Evolutionary conservation across 2,329 filamentous ascomycete genomes (phyloP), one percentile per base, ranked within the genome.

Genomic region (Diplodia intermedia): DNA sequence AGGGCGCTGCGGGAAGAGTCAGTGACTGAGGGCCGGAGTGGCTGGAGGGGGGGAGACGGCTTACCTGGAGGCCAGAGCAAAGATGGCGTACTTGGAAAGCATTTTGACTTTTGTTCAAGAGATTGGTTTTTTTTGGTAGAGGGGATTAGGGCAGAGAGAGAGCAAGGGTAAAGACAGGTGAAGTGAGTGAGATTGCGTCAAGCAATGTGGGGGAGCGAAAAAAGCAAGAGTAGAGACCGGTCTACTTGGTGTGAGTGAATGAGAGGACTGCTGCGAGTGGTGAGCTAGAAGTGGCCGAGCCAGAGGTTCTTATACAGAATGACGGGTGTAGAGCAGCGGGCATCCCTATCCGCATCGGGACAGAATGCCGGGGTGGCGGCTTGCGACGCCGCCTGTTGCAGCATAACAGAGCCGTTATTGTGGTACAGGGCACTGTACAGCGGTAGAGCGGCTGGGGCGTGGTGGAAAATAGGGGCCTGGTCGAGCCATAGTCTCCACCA

Each of bases 11-110:
- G 29, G 4, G 1, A 60, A 29, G 57, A 12, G 57, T 43, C 36
- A 23, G 29, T 26, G 29, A 18, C 33, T 12, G 29, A n/a, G 14
- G 2, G 50, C 8, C 12, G 65, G 33, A 0, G 11, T 1, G 38
- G 9, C 1, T 18, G 29, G 53, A 55, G 43, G 2, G 31, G 31
- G 6, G 33, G 29, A 36, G 26, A 26, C 20, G 9, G 26, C 54
- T 67, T 36, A 67, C 65, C 65, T 67, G 29, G 65, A 67, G 14
- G 65, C 65, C 26, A 60, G 65, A 67, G 65, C 65, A 53, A 67
- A 14, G 43, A 67, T 33, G 26, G 65, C 65, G 38, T 49, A 52
- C 65, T 67, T 67, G 65, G 65, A 67, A 38, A 57, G 38, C 65
- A 67, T 67, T 12, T 67, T 67, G 29, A 40, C 18, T 23, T 18